phyloP scores from a whole-genome alignment of 192 early-diverging fungal species.

The Coemansia sp. region DNA sequence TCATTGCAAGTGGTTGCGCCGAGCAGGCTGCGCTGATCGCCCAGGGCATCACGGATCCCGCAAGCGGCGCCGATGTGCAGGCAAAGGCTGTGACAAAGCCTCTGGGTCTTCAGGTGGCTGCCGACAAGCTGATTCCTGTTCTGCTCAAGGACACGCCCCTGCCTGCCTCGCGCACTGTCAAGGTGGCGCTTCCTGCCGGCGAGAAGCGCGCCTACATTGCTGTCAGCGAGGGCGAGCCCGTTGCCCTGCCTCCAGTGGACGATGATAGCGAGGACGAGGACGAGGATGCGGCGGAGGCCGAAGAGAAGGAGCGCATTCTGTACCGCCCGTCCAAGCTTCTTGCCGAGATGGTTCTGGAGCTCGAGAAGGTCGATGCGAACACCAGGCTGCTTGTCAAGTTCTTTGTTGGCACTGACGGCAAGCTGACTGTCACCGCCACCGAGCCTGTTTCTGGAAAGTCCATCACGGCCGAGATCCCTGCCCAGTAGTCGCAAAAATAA shows the following conservation, averaged over 20 bases:
- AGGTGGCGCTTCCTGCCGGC: slow-evolving; percentile 65
- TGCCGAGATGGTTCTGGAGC: slow-evolving; percentile 52
- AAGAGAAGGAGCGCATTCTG: slow-evolving; percentile 17
- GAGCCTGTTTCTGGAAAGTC: slow-evolving; percentile 52
- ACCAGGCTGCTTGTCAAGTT: slow-evolving; percentile 47
- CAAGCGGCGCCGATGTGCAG: slow-evolving; percentile 1
- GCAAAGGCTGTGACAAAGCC: slow-evolving; percentile 58
- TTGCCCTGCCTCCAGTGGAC: slow-evolving; percentile 51
- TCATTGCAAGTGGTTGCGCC: slow-evolving; percentile 87
- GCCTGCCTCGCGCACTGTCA: slow-evolving; percentile 76
- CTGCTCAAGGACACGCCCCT: slow-evolving; percentile 84
- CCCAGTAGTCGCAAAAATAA: background rate
- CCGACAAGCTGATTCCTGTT: slow-evolving; percentile 74
- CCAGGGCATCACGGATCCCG: slow-evolving; percentile 36
- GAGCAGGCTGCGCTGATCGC: slow-evolving; percentile 80
- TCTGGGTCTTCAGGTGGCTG: slow-evolving; percentile 74
- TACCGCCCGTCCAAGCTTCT: slow-evolving; percentile 50
- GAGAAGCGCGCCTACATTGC: slow-evolving; percentile 73
- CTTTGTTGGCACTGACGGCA: slow-evolving; percentile 42
- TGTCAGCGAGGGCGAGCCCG: slow-evolving; percentile 79
- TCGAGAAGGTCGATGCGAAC: slow-evolving; percentile 31
- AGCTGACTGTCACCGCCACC: slow-evolving; percentile 49
- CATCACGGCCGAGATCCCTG: slow-evolving; percentile 45
- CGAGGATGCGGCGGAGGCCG: slow-evolving; percentile 38
- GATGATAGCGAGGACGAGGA: slow-evolving; percentile 60